phyloP scores from a whole-genome alignment of 2,329 filamentous ascomycete species.

The Aspergillus costaricaensis region DNA sequence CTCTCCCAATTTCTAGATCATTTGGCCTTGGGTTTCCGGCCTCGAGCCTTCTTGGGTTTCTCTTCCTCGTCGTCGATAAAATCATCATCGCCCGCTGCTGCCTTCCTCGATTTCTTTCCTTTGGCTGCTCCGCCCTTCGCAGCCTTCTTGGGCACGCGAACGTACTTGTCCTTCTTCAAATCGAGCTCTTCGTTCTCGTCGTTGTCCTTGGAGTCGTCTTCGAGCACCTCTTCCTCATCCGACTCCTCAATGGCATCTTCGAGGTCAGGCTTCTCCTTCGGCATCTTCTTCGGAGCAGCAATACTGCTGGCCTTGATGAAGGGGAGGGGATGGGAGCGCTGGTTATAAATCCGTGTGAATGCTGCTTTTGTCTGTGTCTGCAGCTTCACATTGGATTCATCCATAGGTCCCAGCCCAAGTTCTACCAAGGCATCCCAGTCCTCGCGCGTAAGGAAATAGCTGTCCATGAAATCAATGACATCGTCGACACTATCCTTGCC shows the following conservation, averaged over 20 bases:
- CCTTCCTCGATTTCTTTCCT: slow-evolving; percentile 58
- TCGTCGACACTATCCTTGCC: slow-evolving; percentile 80
- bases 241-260: slow-evolving; percentile 96
- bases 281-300: slow-evolving; percentile 68
- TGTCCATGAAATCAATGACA: slow-evolving; percentile 94
- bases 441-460: slow-evolving; percentile 90
- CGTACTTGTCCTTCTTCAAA: slow-evolving; percentile 92
- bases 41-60: slow-evolving; percentile 55
- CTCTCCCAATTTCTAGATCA: background rate
- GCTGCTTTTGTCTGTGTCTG: slow-evolving; percentile 82
- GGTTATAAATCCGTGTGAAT: slow-evolving; percentile 91
- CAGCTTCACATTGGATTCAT: slow-evolving; percentile 72
- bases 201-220: slow-evolving; percentile 57
- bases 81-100: slow-evolving; percentile 28
- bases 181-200: slow-evolving; percentile 78
- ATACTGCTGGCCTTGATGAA: slow-evolving; percentile 93
- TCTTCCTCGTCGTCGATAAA: slow-evolving; percentile 47
- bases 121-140: slow-evolving; percentile 45
- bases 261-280: slow-evolving; percentile 81
- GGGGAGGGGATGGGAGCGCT: slow-evolving; percentile 80
- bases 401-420: slow-evolving; percentile 82
- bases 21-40: slow-evolving; percentile 34
- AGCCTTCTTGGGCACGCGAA: slow-evolving; percentile 80
- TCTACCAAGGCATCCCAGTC: slow-evolving; percentile 94
- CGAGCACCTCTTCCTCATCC: slow-evolving; percentile 67